Evolutionary conservation across 805 yeast species (phyloP).

Genomic region (Pichia ethanolica): DNA sequence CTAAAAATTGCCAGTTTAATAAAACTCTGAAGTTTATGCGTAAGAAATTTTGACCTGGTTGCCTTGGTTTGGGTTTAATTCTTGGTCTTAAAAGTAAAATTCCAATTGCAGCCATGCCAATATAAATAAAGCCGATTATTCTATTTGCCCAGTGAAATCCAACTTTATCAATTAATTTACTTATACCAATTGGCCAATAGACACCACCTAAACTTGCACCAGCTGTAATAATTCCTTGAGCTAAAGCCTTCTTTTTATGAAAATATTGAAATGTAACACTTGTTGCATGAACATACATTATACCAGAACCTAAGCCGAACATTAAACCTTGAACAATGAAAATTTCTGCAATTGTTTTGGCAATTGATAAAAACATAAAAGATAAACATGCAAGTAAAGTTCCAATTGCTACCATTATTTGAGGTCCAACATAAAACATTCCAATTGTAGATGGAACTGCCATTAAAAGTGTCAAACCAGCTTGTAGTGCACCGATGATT

Average conservation of each 20-base stretch:
- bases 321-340: conserved; percentile 62
- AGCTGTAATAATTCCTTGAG: conserved; percentile 38
- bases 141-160: conserved; percentile 46
- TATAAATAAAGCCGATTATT: conserved; percentile 35
- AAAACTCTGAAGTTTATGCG: conserved; percentile 33
- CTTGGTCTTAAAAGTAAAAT: conserved; percentile 24
- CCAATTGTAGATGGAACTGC: conserved; percentile 41
- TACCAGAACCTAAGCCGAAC: conserved; percentile 31
- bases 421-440: conserved; percentile 37
- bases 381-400: conserved; percentile 36
- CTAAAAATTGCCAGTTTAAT: conserved; percentile 27
- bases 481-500: conserved; percentile 49
- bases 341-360: conserved; percentile 51
- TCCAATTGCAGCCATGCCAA: conserved; percentile 22
- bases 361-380: conserved; percentile 48
- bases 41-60: conserved; percentile 23
- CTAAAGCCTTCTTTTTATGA: conserved; percentile 48
- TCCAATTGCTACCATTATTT: conserved; percentile 33
- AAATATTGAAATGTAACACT: conserved; percentile 56
- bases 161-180: conserved; percentile 31
- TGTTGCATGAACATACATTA: conserved; percentile 53
- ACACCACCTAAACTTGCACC: conserved; percentile 48
- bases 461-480: conserved; percentile 36
- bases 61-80: neutral
- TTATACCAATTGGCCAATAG: conserved; percentile 41